Evolutionary conservation across 345 rosid genomes (phyloP).

Genomic region (Hevea brasiliensis): DNA sequence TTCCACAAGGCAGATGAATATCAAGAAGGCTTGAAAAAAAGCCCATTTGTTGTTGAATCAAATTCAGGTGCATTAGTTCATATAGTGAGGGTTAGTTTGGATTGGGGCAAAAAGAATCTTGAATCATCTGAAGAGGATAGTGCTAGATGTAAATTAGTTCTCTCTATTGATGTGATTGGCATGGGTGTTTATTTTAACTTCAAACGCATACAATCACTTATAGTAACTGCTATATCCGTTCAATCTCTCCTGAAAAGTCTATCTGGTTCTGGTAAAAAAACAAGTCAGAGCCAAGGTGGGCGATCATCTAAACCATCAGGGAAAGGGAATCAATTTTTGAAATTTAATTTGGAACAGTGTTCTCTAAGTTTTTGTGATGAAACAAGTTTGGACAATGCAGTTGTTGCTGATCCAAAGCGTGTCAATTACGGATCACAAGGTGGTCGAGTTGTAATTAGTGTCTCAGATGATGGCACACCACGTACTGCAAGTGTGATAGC

Average conservation of each 20-base stretch:
- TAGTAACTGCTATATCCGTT: slow-evolving; percentile 67
- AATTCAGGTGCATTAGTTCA: slow-evolving; percentile 90
- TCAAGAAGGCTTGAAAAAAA: slow-evolving; percentile 82
- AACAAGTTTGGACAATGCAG: slow-evolving; percentile 59
- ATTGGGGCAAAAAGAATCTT: slow-evolving; percentile 83
- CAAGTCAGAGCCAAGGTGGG: slow-evolving; percentile 44
- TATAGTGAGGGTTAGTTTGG: slow-evolving; percentile 82
- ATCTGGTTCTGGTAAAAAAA: slow-evolving; percentile 55
- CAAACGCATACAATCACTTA: slow-evolving; percentile 74
- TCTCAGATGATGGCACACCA: slow-evolving; percentile 72
- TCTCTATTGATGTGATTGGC: slow-evolving; percentile 81
- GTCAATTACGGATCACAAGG: slow-evolving; percentile 99
- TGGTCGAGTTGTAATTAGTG: slow-evolving; percentile 65
- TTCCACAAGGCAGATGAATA: slow-evolving; percentile 91
- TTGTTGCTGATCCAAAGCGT: slow-evolving; percentile 83
- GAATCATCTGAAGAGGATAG: slow-evolving; percentile 65
- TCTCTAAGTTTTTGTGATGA: slow-evolving; percentile 68
- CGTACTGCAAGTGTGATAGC: slow-evolving; percentile 72
- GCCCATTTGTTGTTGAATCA: slow-evolving; percentile 80
- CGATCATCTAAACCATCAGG: slow-evolving; percentile 62
- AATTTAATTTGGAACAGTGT: slow-evolving; percentile 80
- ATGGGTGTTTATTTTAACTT: slow-evolving; percentile 71
- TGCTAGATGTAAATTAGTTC: slow-evolving; percentile 64
- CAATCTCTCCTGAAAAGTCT: slow-evolving; percentile 62
- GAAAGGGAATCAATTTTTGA: slow-evolving; percentile 74